Evolutionary conservation across 352 stramenopile genomes (phyloP), one percentile per base, ranked within the genome.

Genomic region (Plasmopara viticola): DNA sequence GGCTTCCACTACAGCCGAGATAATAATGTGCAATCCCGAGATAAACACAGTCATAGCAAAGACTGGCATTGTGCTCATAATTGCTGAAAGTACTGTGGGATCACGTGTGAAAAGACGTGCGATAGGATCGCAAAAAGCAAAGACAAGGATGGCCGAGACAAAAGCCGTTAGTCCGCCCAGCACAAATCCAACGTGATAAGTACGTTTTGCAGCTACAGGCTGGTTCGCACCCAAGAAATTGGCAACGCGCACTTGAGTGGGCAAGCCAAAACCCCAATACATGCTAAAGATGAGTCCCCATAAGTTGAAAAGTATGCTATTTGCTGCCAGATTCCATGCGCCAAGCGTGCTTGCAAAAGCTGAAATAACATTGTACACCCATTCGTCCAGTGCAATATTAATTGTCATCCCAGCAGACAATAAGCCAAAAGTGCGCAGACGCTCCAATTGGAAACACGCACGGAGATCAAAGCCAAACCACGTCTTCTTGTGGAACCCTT

Each of bases 231-330:
- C 78, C 3, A 92, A 62, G 34, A 86, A 90, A 44, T 90, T 92
- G 38, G 82, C 82, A 0, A 66, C 62, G 12, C 79, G 77, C 52
- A 92, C 82, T 68, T 92, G 82, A 6, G 75, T 89, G 6, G 82
- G 77, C 15, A 88, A 64, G 13, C 77, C 82, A 61, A 92, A 89
- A 51, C 82, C 82, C 82, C 82, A 92, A 51, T 87, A 92, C n/a
- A 93, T 56, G 10, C 70, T 80, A 37, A 87, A 93, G 54, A 93
- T 75, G 39, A 93, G 72, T 0, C 78, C 78, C 79, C 83, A 93
- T 31, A 93, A 63, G 53, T 84, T 89, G 57, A 85, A 90, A 37
- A 93, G 64, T 37, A 93, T 83, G 53, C 74, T 87, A 70, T 90
- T 90, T 15, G 79, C 83, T 1, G 83, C 81, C 8, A 93, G 50